Percentiles rank a stretch among this genome's conserved stretches.
phyloP scores from a whole-genome alignment of 495 filamentous ascomycete species.

The Hypoxylon crocopeplum region DNA sequence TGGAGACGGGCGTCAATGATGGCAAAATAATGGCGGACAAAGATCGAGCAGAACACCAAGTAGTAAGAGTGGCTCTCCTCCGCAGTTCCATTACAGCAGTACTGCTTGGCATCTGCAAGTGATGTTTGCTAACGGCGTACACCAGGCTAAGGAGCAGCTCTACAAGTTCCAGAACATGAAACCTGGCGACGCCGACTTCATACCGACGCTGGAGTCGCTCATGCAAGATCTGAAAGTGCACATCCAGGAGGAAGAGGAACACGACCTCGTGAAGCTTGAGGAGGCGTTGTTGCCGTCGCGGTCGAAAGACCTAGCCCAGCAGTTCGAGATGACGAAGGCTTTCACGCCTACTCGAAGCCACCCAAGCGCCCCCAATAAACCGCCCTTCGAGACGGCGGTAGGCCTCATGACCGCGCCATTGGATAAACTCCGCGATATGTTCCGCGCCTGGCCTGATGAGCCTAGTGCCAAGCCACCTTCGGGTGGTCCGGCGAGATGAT shows the following conservation, averaged over 20 bases:
- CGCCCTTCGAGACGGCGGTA: slow-evolving; percentile 57
- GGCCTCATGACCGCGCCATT: slow-evolving; percentile 58
- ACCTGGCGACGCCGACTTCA: slow-evolving; percentile 55
- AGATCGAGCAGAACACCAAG: slow-evolving; percentile 65
- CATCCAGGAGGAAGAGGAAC: slow-evolving; percentile 65
- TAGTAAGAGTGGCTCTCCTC: slow-evolving; percentile 43
- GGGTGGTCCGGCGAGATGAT: slow-evolving; percentile 19
- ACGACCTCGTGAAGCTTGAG: slow-evolving; percentile 66
- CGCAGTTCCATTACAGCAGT: neutral
- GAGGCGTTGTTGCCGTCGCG: slow-evolving; percentile 44
- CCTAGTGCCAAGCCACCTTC: slow-evolving; percentile 1
- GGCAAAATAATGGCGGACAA: slow-evolving; percentile 61
- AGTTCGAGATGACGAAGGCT: slow-evolving; percentile 65
- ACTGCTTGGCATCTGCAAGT: neutral
- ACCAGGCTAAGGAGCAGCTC: slow-evolving; percentile 68
- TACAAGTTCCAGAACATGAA: slow-evolving; percentile 66
- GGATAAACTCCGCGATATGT: slow-evolving; percentile 57
- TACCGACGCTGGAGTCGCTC: slow-evolving; percentile 58
- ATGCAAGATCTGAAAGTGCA: slow-evolving; percentile 61
- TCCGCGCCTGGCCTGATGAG: slow-evolving; percentile 27
- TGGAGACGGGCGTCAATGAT: slow-evolving; percentile 63
- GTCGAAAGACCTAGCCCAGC: slow-evolving; percentile 54
- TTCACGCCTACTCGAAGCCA: slow-evolving; percentile 67
- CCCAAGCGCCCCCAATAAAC: slow-evolving; percentile 57
- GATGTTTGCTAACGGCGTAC: neutral